Evolutionary conservation across 1,284 basidiomycete species (phyloP).

Genomic region (Apiotrichum sp.): DNA sequence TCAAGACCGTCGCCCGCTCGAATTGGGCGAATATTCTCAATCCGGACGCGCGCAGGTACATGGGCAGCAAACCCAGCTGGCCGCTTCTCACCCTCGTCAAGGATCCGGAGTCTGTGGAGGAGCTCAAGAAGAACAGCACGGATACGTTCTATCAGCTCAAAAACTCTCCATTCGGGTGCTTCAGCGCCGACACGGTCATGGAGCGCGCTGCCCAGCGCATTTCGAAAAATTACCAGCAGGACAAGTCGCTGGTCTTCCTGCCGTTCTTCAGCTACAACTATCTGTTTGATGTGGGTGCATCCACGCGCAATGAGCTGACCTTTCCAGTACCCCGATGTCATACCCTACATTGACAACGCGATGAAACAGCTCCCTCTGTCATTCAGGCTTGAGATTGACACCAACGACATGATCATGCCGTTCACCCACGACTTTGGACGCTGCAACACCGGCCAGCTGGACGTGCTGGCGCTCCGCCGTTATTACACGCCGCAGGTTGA

Average conservation of each 20-base stretch:
- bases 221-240: conserved; percentile 21
- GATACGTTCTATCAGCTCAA: conserved; percentile 18
- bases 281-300: background rate
- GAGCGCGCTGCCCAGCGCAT: conserved; percentile 22
- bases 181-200: conserved; percentile 27
- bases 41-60: conserved; percentile 24
- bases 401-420: conserved; percentile 35
- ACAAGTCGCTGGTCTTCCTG: conserved; percentile 35
- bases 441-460: conserved; percentile 18
- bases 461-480: background rate
- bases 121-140: conserved; percentile 13
- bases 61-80: conserved; percentile 17
- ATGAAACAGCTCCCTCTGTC: conserved; percentile 19
- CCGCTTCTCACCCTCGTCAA: conserved; percentile 18
- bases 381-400: background rate
- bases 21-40: conserved; percentile 34
- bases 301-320: background rate
- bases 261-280: conserved; percentile 32
- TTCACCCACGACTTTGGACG: conserved; percentile 46
- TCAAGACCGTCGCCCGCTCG: conserved; percentile 17
- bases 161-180: conserved; percentile 25
- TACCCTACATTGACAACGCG: conserved; percentile 17
- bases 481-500: conserved; percentile 3
- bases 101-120: conserved; percentile 17
- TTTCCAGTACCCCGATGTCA: conserved; percentile 2